A percentile compares a stretch with the other conserved stretches of the same genome.
phyloP scores from a whole-genome alignment of 805 yeast species.

The Maudiozyma barnettii region DNA sequence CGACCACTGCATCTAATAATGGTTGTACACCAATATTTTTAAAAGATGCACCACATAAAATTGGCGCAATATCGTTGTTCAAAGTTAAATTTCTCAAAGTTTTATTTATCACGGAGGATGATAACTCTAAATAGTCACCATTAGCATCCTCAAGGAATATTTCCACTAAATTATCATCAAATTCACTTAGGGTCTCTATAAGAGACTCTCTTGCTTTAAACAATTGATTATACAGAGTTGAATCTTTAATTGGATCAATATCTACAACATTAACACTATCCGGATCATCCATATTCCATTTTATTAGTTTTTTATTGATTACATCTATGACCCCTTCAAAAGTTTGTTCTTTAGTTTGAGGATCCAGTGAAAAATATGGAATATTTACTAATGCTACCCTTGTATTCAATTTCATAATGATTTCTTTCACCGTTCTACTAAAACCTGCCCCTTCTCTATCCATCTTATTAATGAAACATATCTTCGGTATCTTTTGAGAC shows the following conservation, averaged over 20 bases:
- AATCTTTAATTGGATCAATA: conserved; percentile 34
- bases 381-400: conserved; percentile 64
- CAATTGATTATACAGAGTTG: conserved; percentile 39
- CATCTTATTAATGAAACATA: conserved; percentile 88
- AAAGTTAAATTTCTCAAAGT: conserved; percentile 62
- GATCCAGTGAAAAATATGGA: conserved; percentile 49
- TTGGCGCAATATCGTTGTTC: conserved; percentile 53
- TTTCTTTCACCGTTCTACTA: conserved; percentile 78
- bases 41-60: conserved; percentile 89
- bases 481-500: conserved; percentile 65
- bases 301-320: conserved; percentile 39
- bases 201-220: conserved; percentile 57
- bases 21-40: conserved; percentile 93
- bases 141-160: conserved; percentile 63
- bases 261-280: conserved; percentile 36
- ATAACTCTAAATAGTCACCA: conserved; percentile 55
- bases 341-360: conserved; percentile 18
- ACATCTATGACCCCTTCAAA: conserved; percentile 55
- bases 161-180: conserved; percentile 70
- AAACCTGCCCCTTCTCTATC: conserved; percentile 94
- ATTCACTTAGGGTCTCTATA: conserved; percentile 75
- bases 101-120: conserved; percentile 40
- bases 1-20: conserved; percentile 69
- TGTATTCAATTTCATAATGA: conserved; percentile 66
- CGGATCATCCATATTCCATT: conserved; percentile 35